phyloP scores from a whole-genome alignment of 768 basidiomycete species.

The Termitomyces sp. region DNA sequence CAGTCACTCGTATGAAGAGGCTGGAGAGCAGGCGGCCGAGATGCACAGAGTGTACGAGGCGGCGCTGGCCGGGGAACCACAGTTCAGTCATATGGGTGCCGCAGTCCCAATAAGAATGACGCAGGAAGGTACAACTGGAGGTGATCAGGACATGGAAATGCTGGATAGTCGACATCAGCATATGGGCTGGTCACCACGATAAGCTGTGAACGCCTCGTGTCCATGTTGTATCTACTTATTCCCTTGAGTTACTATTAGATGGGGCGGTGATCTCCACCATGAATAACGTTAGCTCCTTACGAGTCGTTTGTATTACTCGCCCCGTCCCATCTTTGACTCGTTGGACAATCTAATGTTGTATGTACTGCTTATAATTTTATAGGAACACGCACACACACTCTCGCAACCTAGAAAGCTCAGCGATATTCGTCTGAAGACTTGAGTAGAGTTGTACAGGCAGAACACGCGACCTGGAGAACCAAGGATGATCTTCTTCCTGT shows the following conservation, averaged over 20 bases:
- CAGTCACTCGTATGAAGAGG: conserved; percentile 82
- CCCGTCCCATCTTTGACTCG: neutral
- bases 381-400: neutral
- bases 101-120: conserved; percentile 27
- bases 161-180: conserved; percentile 2
- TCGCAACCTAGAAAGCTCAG: neutral
- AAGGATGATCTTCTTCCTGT: neutral
- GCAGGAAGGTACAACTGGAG: conserved; percentile 15
- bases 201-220: neutral
- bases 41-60: conserved; percentile 50
- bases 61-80: conserved; percentile 35
- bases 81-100: conserved; percentile 44
- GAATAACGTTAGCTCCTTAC: neutral
- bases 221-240: neutral
- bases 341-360: neutral
- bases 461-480: neutral
- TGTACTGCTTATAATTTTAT: conserved; percentile 1
- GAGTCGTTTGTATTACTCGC: neutral
- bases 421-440: neutral
- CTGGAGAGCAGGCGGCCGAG: conserved; percentile 69
- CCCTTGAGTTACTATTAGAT: neutral
- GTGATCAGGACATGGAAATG: conserved; percentile 14
- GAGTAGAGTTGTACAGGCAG: neutral
- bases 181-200: conserved; percentile 5
- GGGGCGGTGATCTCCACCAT: neutral